Conservation (phyloP, 106 monocot species). For the Gastrodia elata region DNA sequence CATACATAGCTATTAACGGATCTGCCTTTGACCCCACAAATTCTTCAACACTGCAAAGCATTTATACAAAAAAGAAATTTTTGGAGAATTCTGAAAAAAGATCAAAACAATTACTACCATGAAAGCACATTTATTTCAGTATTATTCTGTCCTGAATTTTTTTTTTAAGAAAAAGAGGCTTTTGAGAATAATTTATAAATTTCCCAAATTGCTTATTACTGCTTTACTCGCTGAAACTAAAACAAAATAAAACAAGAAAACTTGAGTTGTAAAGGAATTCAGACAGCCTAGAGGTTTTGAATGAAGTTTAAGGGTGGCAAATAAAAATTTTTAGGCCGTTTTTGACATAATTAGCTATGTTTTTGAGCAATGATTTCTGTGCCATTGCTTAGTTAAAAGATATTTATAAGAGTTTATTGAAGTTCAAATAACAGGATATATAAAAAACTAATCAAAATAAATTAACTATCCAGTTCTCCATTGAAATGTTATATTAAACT, state of each 20-base stretch:
- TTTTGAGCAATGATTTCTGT: background rate
- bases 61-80: background rate
- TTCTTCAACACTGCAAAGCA: constrained; percentile 54
- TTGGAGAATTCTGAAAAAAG: background rate
- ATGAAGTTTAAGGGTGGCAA: background rate
- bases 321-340: background rate
- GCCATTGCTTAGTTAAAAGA: background rate
- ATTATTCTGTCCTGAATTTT: background rate
- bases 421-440: background rate
- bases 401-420: background rate
- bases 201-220: background rate
- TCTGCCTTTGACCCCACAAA: constrained; percentile 56
- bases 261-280: background rate
- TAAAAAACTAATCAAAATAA: background rate
- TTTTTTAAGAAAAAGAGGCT: background rate
- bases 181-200: background rate
- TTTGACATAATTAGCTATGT: background rate
- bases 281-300: background rate
- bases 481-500: background rate
- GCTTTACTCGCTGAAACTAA: background rate
- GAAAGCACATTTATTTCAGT: background rate
- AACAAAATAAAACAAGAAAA: background rate
- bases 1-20: constrained; percentile 67
- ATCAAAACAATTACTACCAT: background rate
- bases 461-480: background rate